phyloP scores from a whole-genome alignment of 768 basidiomycete species.

The Serendipita vermifera region DNA sequence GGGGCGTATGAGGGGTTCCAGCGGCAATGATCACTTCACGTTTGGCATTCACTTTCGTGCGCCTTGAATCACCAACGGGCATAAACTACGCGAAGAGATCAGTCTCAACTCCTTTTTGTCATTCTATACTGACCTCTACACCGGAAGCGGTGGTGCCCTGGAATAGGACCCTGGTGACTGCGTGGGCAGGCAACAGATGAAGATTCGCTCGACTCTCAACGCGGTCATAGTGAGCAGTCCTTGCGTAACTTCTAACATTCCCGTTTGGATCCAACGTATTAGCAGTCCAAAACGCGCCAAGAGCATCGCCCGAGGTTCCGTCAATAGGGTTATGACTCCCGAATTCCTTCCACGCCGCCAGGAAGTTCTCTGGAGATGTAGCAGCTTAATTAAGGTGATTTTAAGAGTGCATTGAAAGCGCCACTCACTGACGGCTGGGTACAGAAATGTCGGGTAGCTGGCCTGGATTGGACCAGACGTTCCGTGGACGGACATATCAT shows the following conservation, averaged over 20 bases:
- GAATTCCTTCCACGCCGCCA: neutral
- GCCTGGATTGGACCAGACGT: neutral
- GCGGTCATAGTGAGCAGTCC: neutral
- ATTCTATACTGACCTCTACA: neutral
- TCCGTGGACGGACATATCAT: conserved; percentile 4
- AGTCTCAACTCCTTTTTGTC: neutral
- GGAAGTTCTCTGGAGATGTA: neutral
- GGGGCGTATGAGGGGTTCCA: conserved; percentile 17
- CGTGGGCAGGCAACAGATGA: neutral
- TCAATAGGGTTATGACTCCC: neutral
- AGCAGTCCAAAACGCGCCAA: conserved; percentile 8
- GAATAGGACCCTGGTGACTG: conserved; percentile 1
- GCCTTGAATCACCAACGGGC: conserved; percentile 12
- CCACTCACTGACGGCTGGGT: conserved; percentile 8
- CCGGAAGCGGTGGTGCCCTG: neutral
- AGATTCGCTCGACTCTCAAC: neutral
- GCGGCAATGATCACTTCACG: conserved; percentile 44
- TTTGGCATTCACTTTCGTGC: conserved; percentile 32
- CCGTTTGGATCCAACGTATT: neutral
- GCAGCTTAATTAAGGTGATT: neutral
- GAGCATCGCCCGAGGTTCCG: neutral
- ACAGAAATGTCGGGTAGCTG: conserved; percentile 9
- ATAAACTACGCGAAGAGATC: neutral
- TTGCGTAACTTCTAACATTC: neutral
- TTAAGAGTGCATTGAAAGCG: neutral